Percentiles rank a stretch among this genome's conserved stretches.
Evolutionary conservation across 768 basidiomycete species (phyloP).

Genomic region (Floccularia luteovirens): DNA sequence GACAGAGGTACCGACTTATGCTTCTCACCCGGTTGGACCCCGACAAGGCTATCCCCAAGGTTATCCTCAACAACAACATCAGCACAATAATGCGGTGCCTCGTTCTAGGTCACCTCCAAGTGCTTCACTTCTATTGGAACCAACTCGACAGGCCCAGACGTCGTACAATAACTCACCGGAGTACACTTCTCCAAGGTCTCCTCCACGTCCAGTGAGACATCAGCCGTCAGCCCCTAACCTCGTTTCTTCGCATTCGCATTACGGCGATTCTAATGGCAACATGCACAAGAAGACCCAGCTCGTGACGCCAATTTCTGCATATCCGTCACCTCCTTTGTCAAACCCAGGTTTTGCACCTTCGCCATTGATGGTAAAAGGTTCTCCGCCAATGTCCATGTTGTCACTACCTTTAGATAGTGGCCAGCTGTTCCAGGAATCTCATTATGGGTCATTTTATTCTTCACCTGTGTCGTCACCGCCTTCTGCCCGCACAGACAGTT

Average conservation of each 20-base stretch:
- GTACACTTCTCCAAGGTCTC: conserved; percentile 7
- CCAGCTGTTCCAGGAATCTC: background rate
- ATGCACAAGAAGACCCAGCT: no score
- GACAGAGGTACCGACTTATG: no score
- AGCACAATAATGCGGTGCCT: background rate
- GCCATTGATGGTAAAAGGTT: background rate
- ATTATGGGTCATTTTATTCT: background rate
- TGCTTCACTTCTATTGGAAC: conserved; percentile 3
- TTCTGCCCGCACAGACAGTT: background rate
- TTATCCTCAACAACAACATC: no score
- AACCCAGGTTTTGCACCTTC: conserved; percentile 3
- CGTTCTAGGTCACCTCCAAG: conserved; percentile 3
- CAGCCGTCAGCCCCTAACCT: no score
- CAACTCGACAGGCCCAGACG: conserved; percentile 7
- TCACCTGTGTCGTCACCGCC: background rate
- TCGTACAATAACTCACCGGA: conserved; percentile 11
- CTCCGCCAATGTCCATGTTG: conserved; percentile 1
- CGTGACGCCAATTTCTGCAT: conserved; percentile 1
- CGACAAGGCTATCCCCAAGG: no score
- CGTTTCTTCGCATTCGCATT: no score
- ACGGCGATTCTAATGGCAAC: no score
- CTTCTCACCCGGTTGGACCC: no score
- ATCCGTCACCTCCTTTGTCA: conserved; percentile 7
- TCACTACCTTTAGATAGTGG: background rate
- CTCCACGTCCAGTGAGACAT: background rate